Conservation (phyloP, 208 protist genomes). For the Crithidia bombi region DNA sequence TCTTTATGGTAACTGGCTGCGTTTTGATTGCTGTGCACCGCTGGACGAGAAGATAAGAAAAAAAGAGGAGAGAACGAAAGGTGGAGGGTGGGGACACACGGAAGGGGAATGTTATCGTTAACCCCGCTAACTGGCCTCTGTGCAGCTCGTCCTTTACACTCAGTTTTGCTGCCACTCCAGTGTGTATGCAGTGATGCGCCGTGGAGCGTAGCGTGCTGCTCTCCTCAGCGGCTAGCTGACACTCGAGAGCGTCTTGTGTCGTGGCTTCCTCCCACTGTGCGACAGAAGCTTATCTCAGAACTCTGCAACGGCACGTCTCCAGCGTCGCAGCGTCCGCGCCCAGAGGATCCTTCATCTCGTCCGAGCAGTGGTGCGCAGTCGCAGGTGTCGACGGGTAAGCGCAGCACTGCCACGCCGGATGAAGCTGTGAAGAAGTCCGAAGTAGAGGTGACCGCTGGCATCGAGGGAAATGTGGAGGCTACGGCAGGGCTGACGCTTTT, state of each 20-base stretch:
- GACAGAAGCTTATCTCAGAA: slow-evolving; percentile 1
- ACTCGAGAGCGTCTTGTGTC: not conserved
- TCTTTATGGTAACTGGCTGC: not conserved
- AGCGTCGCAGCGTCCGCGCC: not conserved
- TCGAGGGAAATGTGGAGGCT: too few species aligned
- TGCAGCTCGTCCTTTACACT: too few species aligned
- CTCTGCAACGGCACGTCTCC: not conserved
- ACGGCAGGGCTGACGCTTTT: slow-evolving; percentile 1
- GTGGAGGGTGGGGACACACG: too few species aligned
- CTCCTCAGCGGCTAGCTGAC: not conserved
- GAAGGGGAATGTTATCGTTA: too few species aligned
- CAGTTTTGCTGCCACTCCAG: not conserved
- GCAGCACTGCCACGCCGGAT: not conserved
- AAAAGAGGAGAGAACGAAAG: not conserved
- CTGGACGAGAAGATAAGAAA: not conserved
- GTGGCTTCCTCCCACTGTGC: slow-evolving; percentile 3
- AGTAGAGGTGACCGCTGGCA: too few species aligned
- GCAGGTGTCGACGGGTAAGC: too few species aligned
- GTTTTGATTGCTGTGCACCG: not conserved
- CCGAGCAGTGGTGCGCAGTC: too few species aligned
- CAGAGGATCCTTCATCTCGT: too few species aligned
- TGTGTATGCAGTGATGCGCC: not conserved
- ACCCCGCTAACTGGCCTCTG: too few species aligned
- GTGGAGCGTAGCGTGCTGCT: not conserved
- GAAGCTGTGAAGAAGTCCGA: too few species aligned